Evolutionary conservation across 2,329 filamentous ascomycete species (phyloP), one percentile per base, ranked within the genome.

Genomic region (Aureobasidium zeae): DNA sequence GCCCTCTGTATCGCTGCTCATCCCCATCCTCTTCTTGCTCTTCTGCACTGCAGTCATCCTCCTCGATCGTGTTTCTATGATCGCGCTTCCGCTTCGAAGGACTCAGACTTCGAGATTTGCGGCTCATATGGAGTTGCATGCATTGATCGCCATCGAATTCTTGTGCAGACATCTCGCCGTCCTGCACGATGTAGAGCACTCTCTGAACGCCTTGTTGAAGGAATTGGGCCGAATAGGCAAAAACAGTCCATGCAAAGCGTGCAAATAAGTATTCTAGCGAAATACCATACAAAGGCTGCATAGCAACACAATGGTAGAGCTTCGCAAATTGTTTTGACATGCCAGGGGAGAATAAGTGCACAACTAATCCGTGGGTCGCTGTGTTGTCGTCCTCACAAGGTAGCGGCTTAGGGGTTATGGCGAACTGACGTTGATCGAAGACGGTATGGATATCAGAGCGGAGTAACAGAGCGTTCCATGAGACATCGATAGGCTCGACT

Each of bases 391-490:
- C 22, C 6, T 25, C 22, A 6, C 6, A 25, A 25, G 22, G 22
- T 25, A 25, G 11, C 11, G 22, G 22, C 6, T 25, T 25, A 21
- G 26, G 34, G 21, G 22, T 13, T 5, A 30, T 38, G 25, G 25
- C 25, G 16, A 38, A 38, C 3, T 17, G 35, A 38, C 35, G 35
- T 38, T 38, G 11, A 12, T 38, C 24, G 6, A 38, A 38, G 2
- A 38, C 35, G 11, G 24, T 38, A n/a, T 38, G 24, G 10, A 38
- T 38, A 7, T 38, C 24, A n/a, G 35, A 38, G 35, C 35, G 35
- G 29, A 38, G 35, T n/a, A 37, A 16, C 17, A 37, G 34, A 15
- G 33, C 35, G 22, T 36, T 36, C 2, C 22, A 21, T 15, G 13
- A 21, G 20, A 36, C 33, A 25, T 36, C 33, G 21, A 36, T 36